Conservation (phyloP, 2,329 filamentous ascomycete genomes). For the Epichloe uncinata region DNA sequence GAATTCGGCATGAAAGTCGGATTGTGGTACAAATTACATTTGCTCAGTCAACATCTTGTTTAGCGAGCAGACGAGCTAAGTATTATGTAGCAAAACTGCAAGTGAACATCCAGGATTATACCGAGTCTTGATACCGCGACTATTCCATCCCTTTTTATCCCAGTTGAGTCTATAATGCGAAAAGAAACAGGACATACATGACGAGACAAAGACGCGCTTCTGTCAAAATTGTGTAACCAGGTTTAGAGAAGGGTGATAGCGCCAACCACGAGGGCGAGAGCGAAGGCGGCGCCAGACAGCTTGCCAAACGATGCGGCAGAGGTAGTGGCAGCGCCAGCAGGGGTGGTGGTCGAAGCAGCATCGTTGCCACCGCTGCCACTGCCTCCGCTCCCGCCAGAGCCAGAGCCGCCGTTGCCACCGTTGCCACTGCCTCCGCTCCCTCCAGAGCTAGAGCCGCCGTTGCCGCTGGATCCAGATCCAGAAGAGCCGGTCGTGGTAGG, state of each 20-base stretch:
- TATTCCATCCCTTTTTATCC: slow-evolving; percentile 3
- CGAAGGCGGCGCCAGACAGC: slow-evolving; percentile 9
- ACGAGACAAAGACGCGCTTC: not conserved
- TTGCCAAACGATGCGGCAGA: slow-evolving; percentile 3
- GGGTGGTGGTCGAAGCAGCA: not conserved
- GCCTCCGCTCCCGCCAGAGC: not conserved
- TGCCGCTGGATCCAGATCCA: not conserved
- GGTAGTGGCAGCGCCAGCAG: not conserved
- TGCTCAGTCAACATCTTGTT: too few relatives aligned
- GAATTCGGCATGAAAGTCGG: too few relatives aligned
- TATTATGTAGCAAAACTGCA: not conserved
- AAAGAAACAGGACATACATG: not conserved
- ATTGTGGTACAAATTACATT: too few relatives aligned
- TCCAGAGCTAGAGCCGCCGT: slow-evolving; percentile 6
- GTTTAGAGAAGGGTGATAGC: slow-evolving; percentile 8
- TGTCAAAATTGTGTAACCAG: not conserved
- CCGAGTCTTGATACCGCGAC: not conserved
- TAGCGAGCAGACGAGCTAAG: not conserved
- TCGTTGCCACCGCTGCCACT: not conserved
- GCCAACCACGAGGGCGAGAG: slow-evolving; percentile 7
- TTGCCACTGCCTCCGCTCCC: not conserved
- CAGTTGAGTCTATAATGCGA: not conserved
- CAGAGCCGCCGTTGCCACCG: not conserved
- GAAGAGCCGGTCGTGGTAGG: slow-evolving; percentile 4
- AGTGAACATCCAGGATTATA: not conserved